A percentile compares a stretch with the other conserved stretches of the same genome.
These are phyloP conservation scores for Niveomyces coronatus DNA, from an alignment of 2,329 filamentous ascomycete genomes.

Conservation along the genomic window DNA sequence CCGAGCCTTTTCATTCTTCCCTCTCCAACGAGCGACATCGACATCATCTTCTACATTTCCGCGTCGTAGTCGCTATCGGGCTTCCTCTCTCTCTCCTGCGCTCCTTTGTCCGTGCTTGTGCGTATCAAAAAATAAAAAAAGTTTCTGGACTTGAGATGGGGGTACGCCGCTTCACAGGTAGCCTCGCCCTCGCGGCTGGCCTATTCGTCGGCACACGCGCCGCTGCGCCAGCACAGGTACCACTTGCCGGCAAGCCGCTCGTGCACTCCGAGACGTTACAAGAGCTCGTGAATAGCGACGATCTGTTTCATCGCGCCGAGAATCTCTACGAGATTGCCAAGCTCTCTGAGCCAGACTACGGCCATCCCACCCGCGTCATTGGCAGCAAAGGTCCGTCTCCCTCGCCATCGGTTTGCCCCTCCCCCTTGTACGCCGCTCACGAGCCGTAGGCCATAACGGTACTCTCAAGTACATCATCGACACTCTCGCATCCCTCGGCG, in stretches of 20 bases:
- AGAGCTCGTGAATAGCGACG: constrained; percentile 41
- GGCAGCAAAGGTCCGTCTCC: constrained; percentile 46
- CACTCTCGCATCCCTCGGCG: constrained; percentile 41
- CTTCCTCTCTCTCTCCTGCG: too few relatives aligned
- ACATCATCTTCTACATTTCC: too few relatives aligned
- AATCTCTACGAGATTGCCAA: constrained; percentile 53
- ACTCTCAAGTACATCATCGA: constrained; percentile 54
- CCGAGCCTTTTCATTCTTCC: too few relatives aligned
- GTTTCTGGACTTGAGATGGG: too few relatives aligned
- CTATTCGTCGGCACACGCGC: neutral
- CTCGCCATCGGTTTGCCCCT: too few relatives aligned
- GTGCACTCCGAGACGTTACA: constrained; percentile 47
- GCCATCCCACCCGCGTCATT: constrained; percentile 61
- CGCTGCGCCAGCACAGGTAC: neutral
- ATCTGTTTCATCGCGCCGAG: constrained; percentile 48
- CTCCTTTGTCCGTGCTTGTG: too few relatives aligned
- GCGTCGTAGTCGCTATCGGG: too few relatives aligned
- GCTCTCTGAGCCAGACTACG: constrained; percentile 47
- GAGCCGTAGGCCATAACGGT: constrained; percentile 43
- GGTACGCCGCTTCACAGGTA: too few relatives aligned
- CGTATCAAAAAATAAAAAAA: too few relatives aligned
- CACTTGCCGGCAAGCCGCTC: constrained; percentile 24
- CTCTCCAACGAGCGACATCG: too few relatives aligned
- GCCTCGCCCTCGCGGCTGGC: neutral
- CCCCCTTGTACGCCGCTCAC: constrained; percentile 11